These are phyloP conservation scores for Colletotrichum sp. DNA, from an alignment of 2,329 filamentous ascomycete genomes.

Conservation along the genomic window DNA sequence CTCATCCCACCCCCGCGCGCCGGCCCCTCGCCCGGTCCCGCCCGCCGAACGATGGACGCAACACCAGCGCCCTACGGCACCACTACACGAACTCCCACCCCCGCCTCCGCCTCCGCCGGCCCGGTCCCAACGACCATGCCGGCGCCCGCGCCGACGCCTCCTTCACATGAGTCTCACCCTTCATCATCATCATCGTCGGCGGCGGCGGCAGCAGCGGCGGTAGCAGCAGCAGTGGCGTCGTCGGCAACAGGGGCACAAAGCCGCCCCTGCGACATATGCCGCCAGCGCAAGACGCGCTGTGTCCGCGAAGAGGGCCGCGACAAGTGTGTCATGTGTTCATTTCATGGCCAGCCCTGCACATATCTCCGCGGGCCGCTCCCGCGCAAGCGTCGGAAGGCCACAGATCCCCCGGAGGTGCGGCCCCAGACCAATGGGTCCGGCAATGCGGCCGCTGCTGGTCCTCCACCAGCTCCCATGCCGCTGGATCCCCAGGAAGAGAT, in stretches of 20 bases:
- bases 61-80: constrained; percentile 9
- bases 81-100: background rate
- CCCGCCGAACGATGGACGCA: constrained; percentile 12
- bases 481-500: constrained; percentile 21
- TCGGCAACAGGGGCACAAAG: constrained; percentile 14
- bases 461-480: constrained; percentile 8
- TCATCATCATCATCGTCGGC: background rate
- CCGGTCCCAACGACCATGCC: background rate
- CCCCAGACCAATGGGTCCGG: constrained; percentile 17
- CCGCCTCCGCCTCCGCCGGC: background rate
- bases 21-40: constrained; percentile 11
- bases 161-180: background rate
- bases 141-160: background rate
- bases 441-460: background rate
- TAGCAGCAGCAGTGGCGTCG: background rate
- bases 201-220: background rate
- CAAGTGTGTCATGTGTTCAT: constrained; percentile 68
- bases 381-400: constrained; percentile 32
- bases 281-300: constrained; percentile 69
- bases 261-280: constrained; percentile 68
- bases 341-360: constrained; percentile 71
- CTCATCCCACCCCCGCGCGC: background rate
- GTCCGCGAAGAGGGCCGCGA: constrained; percentile 64
- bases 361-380: constrained; percentile 53
- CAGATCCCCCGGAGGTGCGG: constrained; percentile 24